These are phyloP conservation scores for Suillus alpinus DNA, from an alignment of 768 basidiomycete species.

Conservation along the genomic window DNA sequence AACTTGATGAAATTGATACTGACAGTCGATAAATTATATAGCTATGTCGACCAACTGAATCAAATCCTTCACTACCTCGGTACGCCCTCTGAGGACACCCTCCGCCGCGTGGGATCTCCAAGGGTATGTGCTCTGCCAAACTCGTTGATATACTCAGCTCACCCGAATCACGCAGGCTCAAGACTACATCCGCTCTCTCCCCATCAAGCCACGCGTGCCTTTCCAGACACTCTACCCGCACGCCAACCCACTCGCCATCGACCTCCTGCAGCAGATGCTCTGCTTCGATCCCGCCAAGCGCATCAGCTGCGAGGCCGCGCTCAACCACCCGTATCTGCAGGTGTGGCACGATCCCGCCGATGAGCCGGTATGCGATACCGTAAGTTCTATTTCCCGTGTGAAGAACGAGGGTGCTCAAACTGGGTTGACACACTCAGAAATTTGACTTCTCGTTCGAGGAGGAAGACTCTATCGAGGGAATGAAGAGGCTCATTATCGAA, in stretches of 20 bases:
- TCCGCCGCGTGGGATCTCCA: constrained; percentile 93
- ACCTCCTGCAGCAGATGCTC: constrained; percentile 86
- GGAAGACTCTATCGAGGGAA: constrained; percentile 95
- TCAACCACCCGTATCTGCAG: constrained; percentile 90
- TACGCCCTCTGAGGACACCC: constrained; percentile 94
- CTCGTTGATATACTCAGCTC: too few relatives aligned
- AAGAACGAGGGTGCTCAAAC: background rate
- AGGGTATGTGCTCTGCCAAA: constrained; percentile 50
- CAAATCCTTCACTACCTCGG: constrained; percentile 98
- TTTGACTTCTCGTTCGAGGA: constrained; percentile 97
- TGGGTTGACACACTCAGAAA: constrained; percentile 43
- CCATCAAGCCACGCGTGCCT: constrained; percentile 92
- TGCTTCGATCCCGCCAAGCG: constrained; percentile 96
- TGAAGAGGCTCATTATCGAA: constrained; percentile 92
- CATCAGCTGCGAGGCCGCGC: constrained; percentile 93
- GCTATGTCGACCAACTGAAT: constrained; percentile 98
- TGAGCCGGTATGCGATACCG: constrained; percentile 81
- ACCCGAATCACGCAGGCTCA: constrained; percentile 59
- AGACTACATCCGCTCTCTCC: constrained; percentile 96
- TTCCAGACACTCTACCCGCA: constrained; percentile 91
- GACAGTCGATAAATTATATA: constrained; percentile 26
- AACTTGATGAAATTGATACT: constrained; percentile 5
- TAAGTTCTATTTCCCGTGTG: constrained; percentile 32
- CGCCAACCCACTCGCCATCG: constrained; percentile 92
- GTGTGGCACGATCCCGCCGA: constrained; percentile 99